Base-by-base conservation (phyloP, 805 yeast species). In the Debaryomyces tyrocola region DNA sequence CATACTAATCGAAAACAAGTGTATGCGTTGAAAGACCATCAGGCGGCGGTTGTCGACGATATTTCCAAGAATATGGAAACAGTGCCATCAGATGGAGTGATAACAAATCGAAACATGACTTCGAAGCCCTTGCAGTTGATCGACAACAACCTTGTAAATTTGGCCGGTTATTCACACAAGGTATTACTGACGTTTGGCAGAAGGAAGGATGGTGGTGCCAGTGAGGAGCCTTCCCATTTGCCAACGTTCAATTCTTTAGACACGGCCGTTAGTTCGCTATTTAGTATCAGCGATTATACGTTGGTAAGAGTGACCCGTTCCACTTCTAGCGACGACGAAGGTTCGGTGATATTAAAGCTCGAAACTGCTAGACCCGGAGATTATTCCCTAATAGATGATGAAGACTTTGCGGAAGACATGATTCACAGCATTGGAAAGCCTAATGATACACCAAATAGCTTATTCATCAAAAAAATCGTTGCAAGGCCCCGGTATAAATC, bases 401-500 rank as follows among this genome's bases (percentile, higher is more conserved):
- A 69, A 6, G 74, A 70, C 21, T 67, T 61, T 43, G 44, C 57
- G 18, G 72, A 69, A 20, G 76, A 72, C 37, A 64, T 69, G 67
- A 48, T 59, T 12, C 63, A 66, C 40, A 60, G 70, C 9, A 61
- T 75, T 28, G 80, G 80, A 1, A 58, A 59, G 27, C 51, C 56
- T 1, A 74, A 74, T 20, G 79, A 76, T 40, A 62, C 67, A 28
- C 78, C 82, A 1, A 64, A 73, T 21, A 73, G 80, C 34, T 62
- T 75, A 4, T 82, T 78, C 54, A 62, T 82, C 41, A 82, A 82
- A 59, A 79, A 79, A 48, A 68, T 76, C 20, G 75, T 81, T 29
- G 85, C 85, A 11, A 66, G 85, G 52, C 87, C 87, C 10, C 61
- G 87, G 29, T 82, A 82, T 60, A 82, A 82, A 56, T 69, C 80